Percentiles rank a stretch among this genome's conserved stretches.
Conservation (phyloP, 257 asterid genomes). For the Lantana camara region DNA sequence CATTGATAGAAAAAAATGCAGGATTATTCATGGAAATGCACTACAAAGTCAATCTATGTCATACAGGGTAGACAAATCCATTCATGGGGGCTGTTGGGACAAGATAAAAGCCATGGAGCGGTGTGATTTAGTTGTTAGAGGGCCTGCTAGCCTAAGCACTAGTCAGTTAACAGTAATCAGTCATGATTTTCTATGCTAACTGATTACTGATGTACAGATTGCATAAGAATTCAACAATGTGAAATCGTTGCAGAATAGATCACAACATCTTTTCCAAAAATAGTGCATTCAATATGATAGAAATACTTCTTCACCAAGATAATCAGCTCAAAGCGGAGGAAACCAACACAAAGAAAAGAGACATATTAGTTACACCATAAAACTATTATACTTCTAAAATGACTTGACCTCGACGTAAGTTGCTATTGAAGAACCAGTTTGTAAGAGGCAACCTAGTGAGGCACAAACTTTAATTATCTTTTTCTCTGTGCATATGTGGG, state of each 20-base stretch:
- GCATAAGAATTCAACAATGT: slow-evolving; percentile 6
- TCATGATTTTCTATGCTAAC: not conserved
- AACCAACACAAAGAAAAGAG: slow-evolving; percentile 2
- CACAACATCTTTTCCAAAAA: slow-evolving; percentile 10
- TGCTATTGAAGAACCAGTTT: not conserved
- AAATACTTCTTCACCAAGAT: slow-evolving; percentile 3
- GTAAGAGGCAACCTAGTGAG: slow-evolving; percentile 1
- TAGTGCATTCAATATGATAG: not conserved
- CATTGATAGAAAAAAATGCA: slow-evolving; percentile 37
- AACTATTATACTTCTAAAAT: not conserved
- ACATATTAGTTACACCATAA: not conserved
- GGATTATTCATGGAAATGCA: slow-evolving; percentile 22
- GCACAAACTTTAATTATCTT: slow-evolving; percentile 10
- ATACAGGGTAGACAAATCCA: slow-evolving; percentile 15
- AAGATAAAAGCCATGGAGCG: not conserved
- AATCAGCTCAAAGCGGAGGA: slow-evolving; percentile 4
- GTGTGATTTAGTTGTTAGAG: not conserved
- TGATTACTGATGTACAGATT: not conserved
- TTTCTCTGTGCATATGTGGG: not conserved
- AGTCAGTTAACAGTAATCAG: slow-evolving; percentile 14
- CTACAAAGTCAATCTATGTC: slow-evolving; percentile 6
- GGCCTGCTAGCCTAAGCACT: slow-evolving; percentile 10
- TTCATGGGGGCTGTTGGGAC: slow-evolving; percentile 13
- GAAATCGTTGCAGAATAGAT: slow-evolving; percentile 1
- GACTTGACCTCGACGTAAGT: not conserved